Percentiles rank a stretch among this genome's conserved stretches.
Evolutionary conservation across 2,329 filamentous ascomycete genomes (phyloP).

Genomic region (Ceratocystis variospora): DNA sequence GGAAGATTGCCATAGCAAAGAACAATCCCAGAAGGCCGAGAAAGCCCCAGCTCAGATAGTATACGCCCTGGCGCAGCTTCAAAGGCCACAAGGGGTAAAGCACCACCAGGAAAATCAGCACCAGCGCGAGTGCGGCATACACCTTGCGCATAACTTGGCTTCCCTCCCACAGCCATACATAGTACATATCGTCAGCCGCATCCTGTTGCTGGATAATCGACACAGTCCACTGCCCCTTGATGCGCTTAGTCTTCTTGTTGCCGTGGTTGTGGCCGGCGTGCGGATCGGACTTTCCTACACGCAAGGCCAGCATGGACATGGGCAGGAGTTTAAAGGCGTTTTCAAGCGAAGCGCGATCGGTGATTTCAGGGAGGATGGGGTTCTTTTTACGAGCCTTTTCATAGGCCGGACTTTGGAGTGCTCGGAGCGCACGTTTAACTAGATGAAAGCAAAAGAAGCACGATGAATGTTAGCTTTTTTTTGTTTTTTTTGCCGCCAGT

Average conservation of each 20-base stretch:
- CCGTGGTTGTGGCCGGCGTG: slow-evolving; percentile 54
- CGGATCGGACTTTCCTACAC: slow-evolving; percentile 63
- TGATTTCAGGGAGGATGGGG: slow-evolving; percentile 73
- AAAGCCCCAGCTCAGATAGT: slow-evolving; percentile 93
- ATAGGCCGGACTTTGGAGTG: slow-evolving; percentile 78
- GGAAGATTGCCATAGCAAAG: slow-evolving; percentile 95
- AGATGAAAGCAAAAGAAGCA: slow-evolving; percentile 17
- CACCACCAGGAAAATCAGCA: slow-evolving; percentile 74
- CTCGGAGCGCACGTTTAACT: slow-evolving; percentile 94
- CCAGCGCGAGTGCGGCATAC: slow-evolving; percentile 70
- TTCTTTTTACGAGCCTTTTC: slow-evolving; percentile 83
- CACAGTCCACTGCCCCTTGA: slow-evolving; percentile 94
- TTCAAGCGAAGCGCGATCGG: slow-evolving; percentile 75
- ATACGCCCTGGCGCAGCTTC: slow-evolving; percentile 79
- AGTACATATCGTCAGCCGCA: slow-evolving; percentile 73
- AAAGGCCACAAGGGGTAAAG: slow-evolving; percentile 95
- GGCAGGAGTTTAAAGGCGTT: slow-evolving; percentile 92
- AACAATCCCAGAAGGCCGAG: slow-evolving; percentile 80
- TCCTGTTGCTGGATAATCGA: slow-evolving; percentile 95
- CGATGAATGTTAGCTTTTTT: slow-evolving; percentile 1
- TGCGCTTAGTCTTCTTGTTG: slow-evolving; percentile 65
- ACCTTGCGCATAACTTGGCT: slow-evolving; percentile 87
- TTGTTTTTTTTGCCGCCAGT: neutral
- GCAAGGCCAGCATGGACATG: slow-evolving; percentile 81
- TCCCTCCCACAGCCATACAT: slow-evolving; percentile 92